phyloP scores from a whole-genome alignment of 306 rosid genomes.

The Prunus dulcis region DNA sequence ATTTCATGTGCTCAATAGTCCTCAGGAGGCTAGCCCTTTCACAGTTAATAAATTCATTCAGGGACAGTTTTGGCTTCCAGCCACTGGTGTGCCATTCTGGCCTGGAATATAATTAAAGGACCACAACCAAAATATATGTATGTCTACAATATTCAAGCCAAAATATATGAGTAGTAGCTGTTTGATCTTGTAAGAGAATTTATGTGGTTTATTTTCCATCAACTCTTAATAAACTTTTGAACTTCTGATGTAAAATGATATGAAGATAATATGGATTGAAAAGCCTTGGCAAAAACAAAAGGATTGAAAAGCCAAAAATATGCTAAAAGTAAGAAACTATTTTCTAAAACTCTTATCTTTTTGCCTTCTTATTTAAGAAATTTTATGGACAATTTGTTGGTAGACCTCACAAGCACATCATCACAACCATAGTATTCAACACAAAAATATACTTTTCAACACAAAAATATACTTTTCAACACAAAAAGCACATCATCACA shows the following conservation, averaged over 20 bases:
- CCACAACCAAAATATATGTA: neutral
- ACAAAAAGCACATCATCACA: neutral
- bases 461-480: no score
- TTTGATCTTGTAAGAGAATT: neutral
- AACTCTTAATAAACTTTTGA: neutral
- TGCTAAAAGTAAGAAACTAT: no score
- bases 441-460: neutral
- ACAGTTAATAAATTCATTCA: constrained; percentile 37
- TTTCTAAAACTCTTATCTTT: no score
- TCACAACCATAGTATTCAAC: neutral
- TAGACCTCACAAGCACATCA: no score
- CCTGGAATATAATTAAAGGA: constrained; percentile 25
- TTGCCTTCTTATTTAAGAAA: neutral
- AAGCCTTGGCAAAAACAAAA: no score
- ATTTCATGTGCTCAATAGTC: constrained; percentile 47
- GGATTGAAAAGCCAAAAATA: no score
- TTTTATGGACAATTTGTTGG: no score
- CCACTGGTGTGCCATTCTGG: constrained; percentile 52
- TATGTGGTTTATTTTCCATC: neutral
- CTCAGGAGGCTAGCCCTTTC: constrained; percentile 38
- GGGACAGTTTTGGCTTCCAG: constrained; percentile 57
- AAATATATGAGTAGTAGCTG: neutral
- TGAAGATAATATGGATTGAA: no score
- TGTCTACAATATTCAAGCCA: no score
- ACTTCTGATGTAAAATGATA: no score